phyloP scores from a whole-genome alignment of 2,329 filamentous ascomycete species.

The Pyrenophora tritici-repentis region DNA sequence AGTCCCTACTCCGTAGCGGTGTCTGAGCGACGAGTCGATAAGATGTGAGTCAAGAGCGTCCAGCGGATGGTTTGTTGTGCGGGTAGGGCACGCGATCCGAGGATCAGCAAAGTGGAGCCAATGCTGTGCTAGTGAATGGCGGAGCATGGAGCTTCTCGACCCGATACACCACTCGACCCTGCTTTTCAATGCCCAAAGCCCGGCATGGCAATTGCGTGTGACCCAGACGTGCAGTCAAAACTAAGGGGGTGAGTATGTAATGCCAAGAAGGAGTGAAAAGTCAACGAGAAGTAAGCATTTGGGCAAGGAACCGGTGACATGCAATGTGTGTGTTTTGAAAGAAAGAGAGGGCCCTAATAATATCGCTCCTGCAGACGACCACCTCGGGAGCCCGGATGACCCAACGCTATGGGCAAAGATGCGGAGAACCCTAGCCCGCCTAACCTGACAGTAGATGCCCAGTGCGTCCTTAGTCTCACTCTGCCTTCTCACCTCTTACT shows the following conservation, averaged over 20 bases:
- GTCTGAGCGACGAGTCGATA: not conserved
- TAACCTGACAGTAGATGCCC: constrained; percentile 25
- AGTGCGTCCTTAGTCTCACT: constrained; percentile 20
- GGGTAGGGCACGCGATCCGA: constrained; percentile 20
- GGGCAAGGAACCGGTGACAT: constrained; percentile 1
- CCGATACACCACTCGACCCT: too few relatives aligned
- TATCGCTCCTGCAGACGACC: constrained; percentile 20
- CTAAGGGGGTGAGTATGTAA: constrained; percentile 7
- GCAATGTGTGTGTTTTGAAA: constrained; percentile 1
- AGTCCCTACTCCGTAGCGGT: constrained; percentile 1
- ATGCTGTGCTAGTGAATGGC: constrained; percentile 15
- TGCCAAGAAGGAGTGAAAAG: too few relatives aligned
- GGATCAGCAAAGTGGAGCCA: constrained; percentile 16
- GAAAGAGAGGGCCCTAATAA: constrained; percentile 34
- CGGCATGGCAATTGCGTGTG: constrained; percentile 11
- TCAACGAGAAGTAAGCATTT: constrained; percentile 19
- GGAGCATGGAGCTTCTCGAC: not conserved
- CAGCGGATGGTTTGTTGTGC: constrained; percentile 7
- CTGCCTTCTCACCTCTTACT: constrained; percentile 7
- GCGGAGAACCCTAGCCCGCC: constrained; percentile 37
- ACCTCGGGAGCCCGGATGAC: constrained; percentile 26
- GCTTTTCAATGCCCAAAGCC: constrained; percentile 12
- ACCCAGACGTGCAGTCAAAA: not conserved
- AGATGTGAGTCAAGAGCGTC: constrained; percentile 1
- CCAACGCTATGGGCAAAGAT: constrained; percentile 35